A percentile compares a stretch with the other conserved stretches of the same genome.
Conservation (phyloP, 768 basidiomycete genomes). For the Crassisporium funariophilum region DNA sequence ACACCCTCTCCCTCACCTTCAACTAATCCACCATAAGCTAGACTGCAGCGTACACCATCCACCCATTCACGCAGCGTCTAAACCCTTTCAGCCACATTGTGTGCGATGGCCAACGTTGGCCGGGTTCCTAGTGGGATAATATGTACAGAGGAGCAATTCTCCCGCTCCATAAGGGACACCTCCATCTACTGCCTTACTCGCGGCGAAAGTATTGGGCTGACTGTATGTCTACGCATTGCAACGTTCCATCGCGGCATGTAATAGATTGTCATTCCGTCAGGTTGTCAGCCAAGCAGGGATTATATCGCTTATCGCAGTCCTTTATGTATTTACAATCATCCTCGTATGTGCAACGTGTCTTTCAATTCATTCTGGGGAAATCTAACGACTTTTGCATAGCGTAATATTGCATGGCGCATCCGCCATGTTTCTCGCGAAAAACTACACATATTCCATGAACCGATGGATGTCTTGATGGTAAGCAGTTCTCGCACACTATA, state of each 20-base stretch:
- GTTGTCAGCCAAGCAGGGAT: slow-evolving; percentile 36
- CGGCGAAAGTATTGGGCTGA: slow-evolving; percentile 38
- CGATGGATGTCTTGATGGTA: slow-evolving; percentile 45
- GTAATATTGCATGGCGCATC: slow-evolving; percentile 29
- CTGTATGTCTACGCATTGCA: slow-evolving; percentile 22
- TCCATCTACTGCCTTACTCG: slow-evolving; percentile 32
- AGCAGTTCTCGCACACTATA: slow-evolving; percentile 1
- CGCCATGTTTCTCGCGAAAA: slow-evolving; percentile 18
- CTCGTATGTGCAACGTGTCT: slow-evolving; percentile 21
- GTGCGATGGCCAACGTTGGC: not conserved
- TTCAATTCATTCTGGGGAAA: not conserved
- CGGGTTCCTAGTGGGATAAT: slow-evolving; percentile 4
- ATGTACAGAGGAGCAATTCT: slow-evolving; percentile 8
- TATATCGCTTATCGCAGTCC: slow-evolving; percentile 35
- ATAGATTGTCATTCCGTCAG: slow-evolving; percentile 24
- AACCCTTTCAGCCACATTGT: no score
- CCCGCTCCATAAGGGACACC: slow-evolving; percentile 1
- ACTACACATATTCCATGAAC: slow-evolving; percentile 32
- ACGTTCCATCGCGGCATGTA: not conserved
- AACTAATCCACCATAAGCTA: no score
- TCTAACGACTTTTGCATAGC: slow-evolving; percentile 14
- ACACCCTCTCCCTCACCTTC: no score
- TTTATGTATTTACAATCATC: slow-evolving; percentile 33
- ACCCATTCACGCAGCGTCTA: no score
- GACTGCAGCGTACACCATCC: no score